Evolutionary conservation across 768 basidiomycete genomes (phyloP), one percentile per base, ranked within the genome.

Genomic region (Boletus tomentosulus): DNA sequence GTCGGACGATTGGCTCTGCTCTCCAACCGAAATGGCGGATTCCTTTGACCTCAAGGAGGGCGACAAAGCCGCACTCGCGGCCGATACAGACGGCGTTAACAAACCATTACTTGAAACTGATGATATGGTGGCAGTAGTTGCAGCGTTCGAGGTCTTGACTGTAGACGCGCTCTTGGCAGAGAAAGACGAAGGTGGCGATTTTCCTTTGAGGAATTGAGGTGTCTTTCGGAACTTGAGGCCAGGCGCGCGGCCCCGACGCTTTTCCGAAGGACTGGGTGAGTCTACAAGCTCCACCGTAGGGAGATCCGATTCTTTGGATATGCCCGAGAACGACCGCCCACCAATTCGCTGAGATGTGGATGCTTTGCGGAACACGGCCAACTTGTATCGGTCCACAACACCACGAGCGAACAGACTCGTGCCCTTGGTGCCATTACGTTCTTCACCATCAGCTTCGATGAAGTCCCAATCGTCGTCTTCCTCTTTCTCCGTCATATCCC

Each of bases 391-490:
- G 67, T 96, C 92, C 48, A 93, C 90, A 46, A 94, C 89, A 6
- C 92, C 92, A n/a, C 92, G 84, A 41, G 92, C 87, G 65, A 93
- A 94, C 37, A 94, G 78, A 64, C 86, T 93, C 19, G 83, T 81
- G 7, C 84, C 90, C 64, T 85, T 84, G 25, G 85, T 74, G 16
- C 91, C 90, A 57, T 93, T 92, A 56, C 85, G 78, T 53, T 92
- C 91, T 65, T 91, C 90, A n/a, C 83, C 84, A 58, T 87, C 86
- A 6, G 74, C 88, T 37, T 92, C 89, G 56, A 96, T 79, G 57
- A 94, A 82, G 78, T 94, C 92, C 92, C 93, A 96, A 53, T 93
- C 92, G 39, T 92, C 88, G 48, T 92, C 91, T 50, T 86, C 83
- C 19, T 72, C 71, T 48, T 52, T 72, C 61, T 77, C 77, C 19